Evolutionary conservation across 164 flowering plant species (phyloP).

Genomic region (Litsea cubeba): DNA sequence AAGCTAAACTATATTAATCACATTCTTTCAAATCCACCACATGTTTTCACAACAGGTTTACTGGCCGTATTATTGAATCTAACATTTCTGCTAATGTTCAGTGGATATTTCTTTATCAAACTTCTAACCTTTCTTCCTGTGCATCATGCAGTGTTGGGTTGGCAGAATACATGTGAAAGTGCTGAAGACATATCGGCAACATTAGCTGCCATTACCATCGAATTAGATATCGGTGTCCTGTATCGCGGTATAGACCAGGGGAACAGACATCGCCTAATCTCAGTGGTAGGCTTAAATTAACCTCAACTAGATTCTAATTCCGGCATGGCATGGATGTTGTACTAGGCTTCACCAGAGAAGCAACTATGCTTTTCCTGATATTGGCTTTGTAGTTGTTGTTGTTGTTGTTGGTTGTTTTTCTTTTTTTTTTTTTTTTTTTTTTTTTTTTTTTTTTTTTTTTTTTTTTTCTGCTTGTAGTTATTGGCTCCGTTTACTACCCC

Average conservation of each 20-base stretch:
- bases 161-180: constrained; percentile 91
- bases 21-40: constrained; percentile 69
- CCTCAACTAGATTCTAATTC: neutral
- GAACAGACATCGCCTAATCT: constrained; percentile 60
- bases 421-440: too few species aligned
- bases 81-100: neutral
- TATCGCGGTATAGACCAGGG: constrained; percentile 85
- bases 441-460: too few species aligned
- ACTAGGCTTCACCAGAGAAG: neutral
- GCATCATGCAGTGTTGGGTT: constrained; percentile 76
- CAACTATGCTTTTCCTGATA: neutral
- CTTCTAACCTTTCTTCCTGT: neutral
- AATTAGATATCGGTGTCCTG: constrained; percentile 74
- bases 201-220: constrained; percentile 64
- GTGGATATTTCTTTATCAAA: neutral
- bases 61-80: neutral
- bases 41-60: constrained; percentile 83
- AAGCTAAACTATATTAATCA: constrained; percentile 78
- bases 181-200: constrained; percentile 82
- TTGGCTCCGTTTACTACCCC: too few species aligned
- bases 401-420: too few species aligned
- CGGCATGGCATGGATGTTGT: neutral
- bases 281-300: constrained; percentile 63
- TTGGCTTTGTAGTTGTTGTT: neutral
- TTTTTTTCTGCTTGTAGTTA: neutral